A percentile compares a stretch with the other conserved stretches of the same genome.
phyloP scores from a whole-genome alignment of 2,329 filamentous ascomycete genomes.

The Paraphaeosphaeria minitans region DNA sequence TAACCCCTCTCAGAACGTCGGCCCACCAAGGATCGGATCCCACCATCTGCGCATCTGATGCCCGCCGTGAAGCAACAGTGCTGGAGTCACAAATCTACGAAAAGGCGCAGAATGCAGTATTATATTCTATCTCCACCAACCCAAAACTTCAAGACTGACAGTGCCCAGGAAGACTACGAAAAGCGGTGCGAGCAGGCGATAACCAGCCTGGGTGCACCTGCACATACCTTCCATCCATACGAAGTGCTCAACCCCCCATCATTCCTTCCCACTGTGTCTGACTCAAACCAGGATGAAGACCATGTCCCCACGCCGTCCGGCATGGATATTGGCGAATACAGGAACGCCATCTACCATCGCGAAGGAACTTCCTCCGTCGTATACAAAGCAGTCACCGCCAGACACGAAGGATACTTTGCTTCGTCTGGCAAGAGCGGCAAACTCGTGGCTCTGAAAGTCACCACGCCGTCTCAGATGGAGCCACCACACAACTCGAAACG shows the following conservation, averaged over 20 bases:
- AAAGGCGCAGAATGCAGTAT: conserved; percentile 62
- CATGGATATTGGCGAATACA: conserved; percentile 60
- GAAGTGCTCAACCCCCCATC: conserved; percentile 22
- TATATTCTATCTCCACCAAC: not conserved
- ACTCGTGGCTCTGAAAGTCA: conserved; percentile 81
- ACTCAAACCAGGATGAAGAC: conserved; percentile 30
- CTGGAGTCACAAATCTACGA: conserved; percentile 70
- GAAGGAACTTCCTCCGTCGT: conserved; percentile 82
- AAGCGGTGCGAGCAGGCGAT: conserved; percentile 31
- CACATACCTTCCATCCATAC: conserved; percentile 31
- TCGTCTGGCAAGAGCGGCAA: conserved; percentile 23
- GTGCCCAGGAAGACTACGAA: conserved; percentile 43
- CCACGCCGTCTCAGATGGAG: conserved; percentile 71
- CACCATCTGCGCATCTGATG: conserved; percentile 53
- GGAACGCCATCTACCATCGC: conserved; percentile 60
- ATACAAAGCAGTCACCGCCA: conserved; percentile 66
- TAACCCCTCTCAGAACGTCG: conserved; percentile 48
- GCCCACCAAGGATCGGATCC: conserved; percentile 55
- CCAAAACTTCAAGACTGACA: conserved; percentile 19
- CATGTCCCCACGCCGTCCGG: conserved; percentile 42
- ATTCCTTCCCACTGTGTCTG: not conserved
- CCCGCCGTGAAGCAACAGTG: conserved; percentile 64
- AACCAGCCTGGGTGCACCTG: conserved; percentile 21
- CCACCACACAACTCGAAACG: conserved; percentile 82
- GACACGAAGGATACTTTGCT: conserved; percentile 40